phyloP scores from a whole-genome alignment of 2,329 filamentous ascomycete genomes.

The Sphaerulina vaccinii region DNA sequence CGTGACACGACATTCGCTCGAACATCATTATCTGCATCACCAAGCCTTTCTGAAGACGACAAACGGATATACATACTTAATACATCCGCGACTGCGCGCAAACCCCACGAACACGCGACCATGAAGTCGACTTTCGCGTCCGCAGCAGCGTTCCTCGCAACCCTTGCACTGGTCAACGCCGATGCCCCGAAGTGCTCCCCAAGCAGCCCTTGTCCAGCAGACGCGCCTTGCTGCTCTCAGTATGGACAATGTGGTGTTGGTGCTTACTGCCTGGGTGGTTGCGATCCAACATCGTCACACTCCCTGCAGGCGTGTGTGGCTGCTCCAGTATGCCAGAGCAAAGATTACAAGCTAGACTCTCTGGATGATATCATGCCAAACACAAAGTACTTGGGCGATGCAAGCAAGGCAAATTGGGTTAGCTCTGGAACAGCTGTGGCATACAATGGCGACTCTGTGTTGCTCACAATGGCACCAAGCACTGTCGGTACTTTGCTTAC shows the following conservation, averaged over 20 bases:
- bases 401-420: constrained; percentile 81
- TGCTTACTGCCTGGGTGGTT: constrained; percentile 93
- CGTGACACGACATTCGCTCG: constrained; percentile 13
- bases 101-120: constrained; percentile 8
- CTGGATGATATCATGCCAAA: constrained; percentile 70
- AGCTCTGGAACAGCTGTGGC: constrained; percentile 71
- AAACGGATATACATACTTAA: constrained; percentile 4
- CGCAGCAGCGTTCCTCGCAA: constrained; percentile 35
- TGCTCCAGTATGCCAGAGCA: constrained; percentile 74
- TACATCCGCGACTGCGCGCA: constrained; percentile 6
- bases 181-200: constrained; percentile 33
- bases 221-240: constrained; percentile 48
- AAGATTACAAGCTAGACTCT: constrained; percentile 70
- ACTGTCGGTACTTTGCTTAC: constrained; percentile 86
- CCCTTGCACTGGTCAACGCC: constrained; percentile 32
- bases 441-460: constrained; percentile 63
- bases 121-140: constrained; percentile 33
- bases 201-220: constrained; percentile 33
- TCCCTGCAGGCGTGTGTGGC: constrained; percentile 82
- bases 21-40: background rate
- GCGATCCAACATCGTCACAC: constrained; percentile 83
- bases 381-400: constrained; percentile 81
- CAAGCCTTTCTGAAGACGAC: background rate
- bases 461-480: constrained; percentile 85
- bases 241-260: constrained; percentile 92